Percentiles rank a stretch among this genome's conserved stretches.
These are phyloP conservation scores for Ensete glaucum DNA, from an alignment of 176 grass and related monocot genomes.

Conservation along the genomic window DNA sequence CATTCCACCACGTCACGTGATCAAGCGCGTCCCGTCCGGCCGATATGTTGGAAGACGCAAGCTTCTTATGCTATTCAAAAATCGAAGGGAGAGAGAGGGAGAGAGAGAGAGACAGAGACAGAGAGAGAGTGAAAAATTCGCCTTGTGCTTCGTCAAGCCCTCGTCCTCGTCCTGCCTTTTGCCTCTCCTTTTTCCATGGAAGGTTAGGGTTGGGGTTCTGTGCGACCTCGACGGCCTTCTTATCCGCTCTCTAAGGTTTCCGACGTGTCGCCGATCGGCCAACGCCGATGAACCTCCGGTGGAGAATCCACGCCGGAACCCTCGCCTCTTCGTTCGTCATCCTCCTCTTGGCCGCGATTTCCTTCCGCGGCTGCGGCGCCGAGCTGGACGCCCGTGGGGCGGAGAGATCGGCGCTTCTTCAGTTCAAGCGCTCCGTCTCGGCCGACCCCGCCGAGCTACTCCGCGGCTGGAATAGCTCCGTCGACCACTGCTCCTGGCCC, in stretches of 20 bases:
- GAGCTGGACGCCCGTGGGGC: background rate
- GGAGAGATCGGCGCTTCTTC: conserved; percentile 37
- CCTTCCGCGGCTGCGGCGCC: background rate
- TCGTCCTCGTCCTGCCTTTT: too few species aligned
- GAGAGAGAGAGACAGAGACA: too few species aligned
- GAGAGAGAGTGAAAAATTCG: too few species aligned
- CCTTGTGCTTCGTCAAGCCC: too few species aligned
- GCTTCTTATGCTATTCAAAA: too few species aligned
- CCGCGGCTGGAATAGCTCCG: conserved; percentile 6
- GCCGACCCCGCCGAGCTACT: conserved; percentile 22
- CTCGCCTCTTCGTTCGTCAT: conserved; percentile 5
- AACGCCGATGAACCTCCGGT: conserved; percentile 21
- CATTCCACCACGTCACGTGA: too few species aligned
- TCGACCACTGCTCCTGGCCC: conserved; percentile 57
- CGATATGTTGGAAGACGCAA: too few species aligned
- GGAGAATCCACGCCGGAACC: background rate
- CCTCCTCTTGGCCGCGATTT: conserved; percentile 19
- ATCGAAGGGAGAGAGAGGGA: too few species aligned
- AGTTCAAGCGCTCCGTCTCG: background rate
- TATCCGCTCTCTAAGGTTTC: background rate
- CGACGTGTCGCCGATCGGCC: conserved; percentile 26
- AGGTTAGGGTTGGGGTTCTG: background rate
- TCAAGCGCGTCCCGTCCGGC: too few species aligned
- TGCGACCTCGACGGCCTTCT: background rate
- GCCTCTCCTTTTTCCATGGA: too few species aligned